Percentiles rank a stretch among this genome's conserved stretches.
These are phyloP conservation scores for Globisporangium cylindrosporum DNA, from an alignment of 352 stramenopile genomes.

Conservation along the genomic window DNA sequence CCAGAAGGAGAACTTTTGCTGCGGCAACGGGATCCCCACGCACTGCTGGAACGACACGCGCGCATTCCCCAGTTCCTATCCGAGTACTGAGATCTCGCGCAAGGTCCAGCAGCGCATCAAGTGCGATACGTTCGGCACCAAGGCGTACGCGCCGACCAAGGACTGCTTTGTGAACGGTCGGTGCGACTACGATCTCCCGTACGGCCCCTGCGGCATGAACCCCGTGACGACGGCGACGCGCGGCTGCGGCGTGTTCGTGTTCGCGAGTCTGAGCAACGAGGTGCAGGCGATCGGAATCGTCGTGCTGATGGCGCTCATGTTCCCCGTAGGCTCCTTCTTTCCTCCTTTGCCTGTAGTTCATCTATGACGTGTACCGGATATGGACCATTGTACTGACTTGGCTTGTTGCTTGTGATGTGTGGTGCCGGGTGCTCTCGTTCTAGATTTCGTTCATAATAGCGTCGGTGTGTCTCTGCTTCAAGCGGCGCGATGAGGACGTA, in stretches of 20 bases:
- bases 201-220: constrained; percentile 57
- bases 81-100: constrained; percentile 24
- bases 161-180: constrained; percentile 37
- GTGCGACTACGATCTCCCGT: constrained; percentile 66
- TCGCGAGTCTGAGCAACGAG: constrained; percentile 31
- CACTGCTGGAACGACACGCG: constrained; percentile 45
- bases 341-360: no score
- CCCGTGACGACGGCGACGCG: constrained; percentile 42
- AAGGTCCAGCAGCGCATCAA: constrained; percentile 28
- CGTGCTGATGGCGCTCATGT: constrained; percentile 35
- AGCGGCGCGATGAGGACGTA: constrained; percentile 70
- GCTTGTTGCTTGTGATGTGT: background rate
- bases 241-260: constrained; percentile 56
- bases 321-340: constrained; percentile 31
- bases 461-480: constrained; percentile 66
- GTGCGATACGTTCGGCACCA: constrained; percentile 23
- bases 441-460: constrained; percentile 48
- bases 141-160: constrained; percentile 41
- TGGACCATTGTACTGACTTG: background rate
- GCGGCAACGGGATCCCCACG: constrained; percentile 52
- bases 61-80: constrained; percentile 46
- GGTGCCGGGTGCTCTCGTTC: background rate
- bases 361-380: no score
- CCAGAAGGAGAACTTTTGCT: constrained; percentile 68
- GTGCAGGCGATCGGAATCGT: constrained; percentile 42